A percentile compares a stretch with the other conserved stretches of the same genome.
These are phyloP conservation scores for Tylopilus sp. DNA, from an alignment of 768 basidiomycete species.

Conservation along the genomic window DNA sequence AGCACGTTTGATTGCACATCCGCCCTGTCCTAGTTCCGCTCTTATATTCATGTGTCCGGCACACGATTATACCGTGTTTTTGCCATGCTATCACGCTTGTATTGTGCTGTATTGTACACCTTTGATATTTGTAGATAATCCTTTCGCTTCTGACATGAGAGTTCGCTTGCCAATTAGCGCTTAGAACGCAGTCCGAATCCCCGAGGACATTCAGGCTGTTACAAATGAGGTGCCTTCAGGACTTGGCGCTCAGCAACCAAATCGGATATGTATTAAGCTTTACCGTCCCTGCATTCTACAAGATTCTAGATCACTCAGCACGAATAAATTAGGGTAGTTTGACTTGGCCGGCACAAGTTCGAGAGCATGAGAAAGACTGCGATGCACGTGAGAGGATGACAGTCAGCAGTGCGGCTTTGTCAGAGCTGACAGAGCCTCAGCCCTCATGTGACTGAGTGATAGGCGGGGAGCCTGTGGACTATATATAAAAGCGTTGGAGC, in stretches of 20 bases:
- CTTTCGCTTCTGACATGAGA: background rate
- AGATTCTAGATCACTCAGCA: no score
- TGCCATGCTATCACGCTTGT: background rate
- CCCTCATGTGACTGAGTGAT: background rate
- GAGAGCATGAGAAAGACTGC: background rate
- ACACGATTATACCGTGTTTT: background rate
- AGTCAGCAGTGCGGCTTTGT: background rate
- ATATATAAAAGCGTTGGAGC: background rate
- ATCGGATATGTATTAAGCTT: no score
- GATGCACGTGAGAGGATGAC: background rate
- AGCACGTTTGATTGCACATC: background rate
- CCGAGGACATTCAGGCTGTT: no score
- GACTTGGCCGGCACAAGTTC: no score
- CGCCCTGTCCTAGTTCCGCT: no score
- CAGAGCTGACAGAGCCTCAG: slow-evolving; percentile 8
- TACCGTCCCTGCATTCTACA: no score
- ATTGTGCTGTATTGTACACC: background rate
- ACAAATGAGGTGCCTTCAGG: no score
- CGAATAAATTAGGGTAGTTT: no score
- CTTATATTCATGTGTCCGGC: background rate
- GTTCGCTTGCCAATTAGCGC: background rate
- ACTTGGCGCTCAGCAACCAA: no score
- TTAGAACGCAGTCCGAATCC: background rate
- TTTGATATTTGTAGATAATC: background rate
- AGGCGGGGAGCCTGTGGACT: background rate